Conservation (phyloP, 768 basidiomycete species). For the Tremella yokohamensis region DNA sequence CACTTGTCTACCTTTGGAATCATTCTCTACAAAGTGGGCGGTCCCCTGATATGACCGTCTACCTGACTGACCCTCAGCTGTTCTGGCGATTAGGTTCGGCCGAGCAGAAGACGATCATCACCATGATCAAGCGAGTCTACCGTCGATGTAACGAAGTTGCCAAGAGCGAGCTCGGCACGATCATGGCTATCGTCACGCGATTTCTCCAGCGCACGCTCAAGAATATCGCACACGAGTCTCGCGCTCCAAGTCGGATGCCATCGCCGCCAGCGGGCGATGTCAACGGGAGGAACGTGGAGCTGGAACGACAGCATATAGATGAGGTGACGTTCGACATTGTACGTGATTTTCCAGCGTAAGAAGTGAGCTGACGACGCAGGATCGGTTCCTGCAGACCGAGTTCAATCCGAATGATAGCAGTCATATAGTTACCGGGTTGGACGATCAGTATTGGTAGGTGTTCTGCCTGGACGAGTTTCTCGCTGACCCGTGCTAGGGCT, state of each 20-base stretch:
- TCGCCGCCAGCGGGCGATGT: neutral
- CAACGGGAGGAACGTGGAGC: no score
- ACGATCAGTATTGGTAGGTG: no score
- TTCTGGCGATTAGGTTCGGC: neutral
- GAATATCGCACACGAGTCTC: neutral
- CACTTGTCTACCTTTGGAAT: constrained; percentile 1
- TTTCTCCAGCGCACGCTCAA: constrained; percentile 2
- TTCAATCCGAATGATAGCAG: no score
- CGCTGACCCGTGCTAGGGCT: no score
- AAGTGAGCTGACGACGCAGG: no score
- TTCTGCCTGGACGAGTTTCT: no score
- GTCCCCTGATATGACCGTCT: neutral
- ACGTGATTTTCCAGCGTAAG: no score
- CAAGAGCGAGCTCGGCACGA: constrained; percentile 1
- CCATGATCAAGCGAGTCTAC: neutral
- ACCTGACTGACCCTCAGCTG: neutral
- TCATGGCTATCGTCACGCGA: neutral
- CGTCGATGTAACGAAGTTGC: neutral
- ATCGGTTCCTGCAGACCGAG: no score
- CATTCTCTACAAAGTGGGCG: constrained; percentile 3
- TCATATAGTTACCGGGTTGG: no score
- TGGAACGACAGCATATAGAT: no score
- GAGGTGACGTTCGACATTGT: no score
- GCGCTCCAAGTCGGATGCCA: neutral
- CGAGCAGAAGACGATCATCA: neutral